These are phyloP conservation scores for Chlorella sp. DNA, from an alignment of 139 green algal species.

Conservation along the genomic window DNA sequence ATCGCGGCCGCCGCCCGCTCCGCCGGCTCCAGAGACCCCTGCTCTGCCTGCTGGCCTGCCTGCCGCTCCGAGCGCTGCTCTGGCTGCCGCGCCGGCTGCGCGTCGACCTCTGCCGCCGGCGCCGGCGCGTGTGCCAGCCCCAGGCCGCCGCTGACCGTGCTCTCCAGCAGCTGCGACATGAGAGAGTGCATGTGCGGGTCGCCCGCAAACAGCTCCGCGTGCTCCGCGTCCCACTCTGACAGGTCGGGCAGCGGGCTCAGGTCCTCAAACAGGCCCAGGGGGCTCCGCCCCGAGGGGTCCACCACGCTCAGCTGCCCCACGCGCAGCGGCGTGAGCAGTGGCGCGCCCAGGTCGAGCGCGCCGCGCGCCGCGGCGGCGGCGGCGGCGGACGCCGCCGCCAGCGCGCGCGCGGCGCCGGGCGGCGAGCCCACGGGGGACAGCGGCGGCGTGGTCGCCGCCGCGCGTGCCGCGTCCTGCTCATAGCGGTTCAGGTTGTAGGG, in stretches of 20 bases:
- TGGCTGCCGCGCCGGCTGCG: background rate
- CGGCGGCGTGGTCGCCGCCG: constrained; percentile 15
- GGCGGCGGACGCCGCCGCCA: background rate
- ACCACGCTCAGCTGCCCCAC: constrained; percentile 24
- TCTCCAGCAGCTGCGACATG: constrained; percentile 5
- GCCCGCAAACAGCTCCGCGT: background rate
- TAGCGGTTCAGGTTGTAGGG: constrained; percentile 32
- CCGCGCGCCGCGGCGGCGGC: background rate
- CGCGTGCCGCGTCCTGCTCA: constrained; percentile 19
- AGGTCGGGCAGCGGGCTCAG: no score
- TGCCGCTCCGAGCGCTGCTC: background rate
- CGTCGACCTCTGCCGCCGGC: background rate
- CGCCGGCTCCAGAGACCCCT: no score
- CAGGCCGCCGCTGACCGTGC: constrained; percentile 11
- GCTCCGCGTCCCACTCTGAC: no score
- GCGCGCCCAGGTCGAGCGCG: background rate
- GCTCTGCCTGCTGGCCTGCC: background rate
- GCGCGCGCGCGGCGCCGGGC: constrained; percentile 10
- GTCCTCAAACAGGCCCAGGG: background rate
- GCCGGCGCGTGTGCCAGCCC: background rate
- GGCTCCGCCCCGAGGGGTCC: background rate
- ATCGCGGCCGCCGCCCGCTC: no score
- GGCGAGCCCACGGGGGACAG: no score
- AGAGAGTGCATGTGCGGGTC: background rate
- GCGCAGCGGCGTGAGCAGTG: constrained; percentile 32